Evolutionary conservation across 345 rosid genomes (phyloP), one percentile per base, ranked within the genome.

Genomic region (Citrus inodora): DNA sequence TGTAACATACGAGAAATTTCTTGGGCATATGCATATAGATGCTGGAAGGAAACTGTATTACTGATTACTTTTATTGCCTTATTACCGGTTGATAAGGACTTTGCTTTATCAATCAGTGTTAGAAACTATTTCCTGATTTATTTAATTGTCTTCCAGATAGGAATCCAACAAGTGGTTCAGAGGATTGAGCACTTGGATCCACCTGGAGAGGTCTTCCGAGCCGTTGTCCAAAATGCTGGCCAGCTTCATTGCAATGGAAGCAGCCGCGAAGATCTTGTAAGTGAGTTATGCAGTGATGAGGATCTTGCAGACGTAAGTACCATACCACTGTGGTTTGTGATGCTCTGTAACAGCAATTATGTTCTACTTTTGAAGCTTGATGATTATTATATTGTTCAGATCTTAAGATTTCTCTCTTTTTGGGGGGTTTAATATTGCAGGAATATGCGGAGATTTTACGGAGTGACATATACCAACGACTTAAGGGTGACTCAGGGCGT

Each of bases 401-500:
- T 3, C 38, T 21, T 28, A 6, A 1, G 11, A 32, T 48, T 7
- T 32, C 24, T 59, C 9, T 63, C 60, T 46, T 28, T 21, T 9
- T 28, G 46, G 38, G 25, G 48, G 35, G 22, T 69, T 19, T 71
- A 32, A 46, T 46, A 46, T 46, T 79, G 79, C 93, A 94, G 98
- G 97, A 93, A 73, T 93, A 94, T 70, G 76, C 79, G 0, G 89
- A 90, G 85, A 76, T 92, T 83, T 86, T 94, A 68, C 85, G 73
- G 79, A 88, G 61, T 22, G 95, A 93, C 71, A 28, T 94, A 46
- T 55, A 46, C 46, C 87, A 30, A 16, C 80, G 87, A 59, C 67
- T 90, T 76, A 75, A 85, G 78, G 84, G 79, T 42, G 77, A 86
- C 80, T 82, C 76, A 21, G 75, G 80, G 27, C 64, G 33, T 38